These are phyloP conservation scores for Diophrys appendiculata DNA, from an alignment of 73 alveolate species.

Conservation along the genomic window DNA sequence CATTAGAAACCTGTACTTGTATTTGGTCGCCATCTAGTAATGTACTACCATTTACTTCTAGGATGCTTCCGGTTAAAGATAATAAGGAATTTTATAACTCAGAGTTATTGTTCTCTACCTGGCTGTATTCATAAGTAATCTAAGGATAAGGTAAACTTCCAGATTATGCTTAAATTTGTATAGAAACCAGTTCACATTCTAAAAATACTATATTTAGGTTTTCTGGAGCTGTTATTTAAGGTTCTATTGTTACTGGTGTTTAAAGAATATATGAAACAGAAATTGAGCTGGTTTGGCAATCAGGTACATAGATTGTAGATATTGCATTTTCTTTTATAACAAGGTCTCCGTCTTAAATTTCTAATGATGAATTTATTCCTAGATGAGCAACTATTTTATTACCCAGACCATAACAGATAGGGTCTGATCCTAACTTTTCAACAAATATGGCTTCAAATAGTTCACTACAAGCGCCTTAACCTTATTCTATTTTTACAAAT, in stretches of 20 bases:
- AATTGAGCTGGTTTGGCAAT: background rate
- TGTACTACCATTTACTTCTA: too few relatives aligned
- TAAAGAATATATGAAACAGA: too few relatives aligned
- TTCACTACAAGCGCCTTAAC: background rate
- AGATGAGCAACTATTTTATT: too few relatives aligned
- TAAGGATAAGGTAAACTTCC: background rate
- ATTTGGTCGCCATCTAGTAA: too few relatives aligned
- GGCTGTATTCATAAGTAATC: background rate
- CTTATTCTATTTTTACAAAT: background rate
- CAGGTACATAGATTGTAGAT: background rate
- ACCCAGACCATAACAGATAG: background rate
- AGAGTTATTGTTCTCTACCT: too few relatives aligned
- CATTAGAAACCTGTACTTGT: too few relatives aligned
- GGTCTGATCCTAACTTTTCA: background rate
- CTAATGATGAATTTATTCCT: background rate
- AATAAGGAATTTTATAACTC: too few relatives aligned
- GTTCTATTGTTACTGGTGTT: background rate
- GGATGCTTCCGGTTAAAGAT: too few relatives aligned
- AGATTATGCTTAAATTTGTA: background rate
- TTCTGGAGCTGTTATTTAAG: background rate
- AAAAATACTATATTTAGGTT: background rate
- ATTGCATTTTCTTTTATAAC: background rate
- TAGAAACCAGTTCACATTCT: background rate
- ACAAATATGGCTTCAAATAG: background rate
- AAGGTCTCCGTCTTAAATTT: background rate